A percentile compares a stretch with the other conserved stretches of the same genome.
These are phyloP conservation scores for Podaxis carcinomalis DNA, from an alignment of 768 basidiomycete genomes.

Conservation along the genomic window DNA sequence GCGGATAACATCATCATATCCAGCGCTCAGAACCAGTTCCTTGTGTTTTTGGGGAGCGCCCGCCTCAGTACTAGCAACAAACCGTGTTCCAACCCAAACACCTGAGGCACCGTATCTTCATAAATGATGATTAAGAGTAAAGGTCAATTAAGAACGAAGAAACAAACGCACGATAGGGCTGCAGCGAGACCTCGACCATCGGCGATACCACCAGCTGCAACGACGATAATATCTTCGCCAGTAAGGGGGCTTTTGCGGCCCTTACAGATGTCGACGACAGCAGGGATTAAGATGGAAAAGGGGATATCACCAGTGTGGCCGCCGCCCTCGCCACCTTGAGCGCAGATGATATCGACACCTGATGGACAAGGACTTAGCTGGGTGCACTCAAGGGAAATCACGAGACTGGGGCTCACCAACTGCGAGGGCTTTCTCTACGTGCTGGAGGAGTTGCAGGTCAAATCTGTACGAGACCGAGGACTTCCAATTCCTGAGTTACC, in stretches of 20 bases:
- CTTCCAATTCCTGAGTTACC: conserved; percentile 28
- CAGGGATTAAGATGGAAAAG: conserved; percentile 79
- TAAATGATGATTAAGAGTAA: not conserved
- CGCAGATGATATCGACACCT: conserved; percentile 91
- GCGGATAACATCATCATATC: conserved; percentile 69
- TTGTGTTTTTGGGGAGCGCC: conserved; percentile 75
- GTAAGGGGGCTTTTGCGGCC: conserved; percentile 69
- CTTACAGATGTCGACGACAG: conserved; percentile 76
- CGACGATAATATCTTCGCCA: conserved; percentile 68
- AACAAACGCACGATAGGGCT: conserved; percentile 52
- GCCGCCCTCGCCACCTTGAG: conserved; percentile 84
- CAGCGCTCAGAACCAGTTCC: conserved; percentile 58
- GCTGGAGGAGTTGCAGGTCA: conserved; percentile 33
- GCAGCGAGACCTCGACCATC: conserved; percentile 81
- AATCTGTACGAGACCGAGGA: not conserved
- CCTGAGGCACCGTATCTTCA: conserved; percentile 75
- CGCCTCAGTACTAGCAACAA: conserved; percentile 79
- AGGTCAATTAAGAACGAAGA: not conserved
- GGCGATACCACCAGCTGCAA: conserved; percentile 83
- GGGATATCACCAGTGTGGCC: conserved; percentile 85
- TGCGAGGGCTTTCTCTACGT: conserved; percentile 70
- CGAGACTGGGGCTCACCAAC: conserved; percentile 38
- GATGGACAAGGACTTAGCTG: not conserved
- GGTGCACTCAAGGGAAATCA: not conserved
- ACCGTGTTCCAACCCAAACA: conserved; percentile 87